These are phyloP conservation scores for Geum urbanum DNA, from an alignment of 306 rosid species.

Conservation along the genomic window DNA sequence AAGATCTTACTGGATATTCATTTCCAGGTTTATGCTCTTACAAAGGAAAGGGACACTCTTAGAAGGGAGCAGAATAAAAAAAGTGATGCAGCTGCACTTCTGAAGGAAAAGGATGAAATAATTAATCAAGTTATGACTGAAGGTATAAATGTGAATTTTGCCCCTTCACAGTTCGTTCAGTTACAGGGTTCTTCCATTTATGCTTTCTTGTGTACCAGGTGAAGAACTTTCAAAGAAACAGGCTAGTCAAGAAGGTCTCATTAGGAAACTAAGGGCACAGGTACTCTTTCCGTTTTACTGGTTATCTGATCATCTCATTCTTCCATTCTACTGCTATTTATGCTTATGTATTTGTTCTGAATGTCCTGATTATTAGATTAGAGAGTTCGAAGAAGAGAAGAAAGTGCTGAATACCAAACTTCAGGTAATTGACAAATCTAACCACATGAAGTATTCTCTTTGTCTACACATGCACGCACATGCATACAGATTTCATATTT, in stretches of 20 bases:
- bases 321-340: constrained; percentile 17
- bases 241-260: constrained; percentile 92
- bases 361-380: constrained; percentile 69
- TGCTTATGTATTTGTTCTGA: constrained; percentile 27
- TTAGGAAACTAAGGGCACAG: constrained; percentile 92
- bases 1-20: neutral
- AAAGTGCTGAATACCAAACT: constrained; percentile 82
- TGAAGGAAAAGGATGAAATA: constrained; percentile 99
- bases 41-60: constrained; percentile 95
- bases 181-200: constrained; percentile 4
- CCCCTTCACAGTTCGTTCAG: neutral
- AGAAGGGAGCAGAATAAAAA: constrained; percentile 91
- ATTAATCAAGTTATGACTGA: constrained; percentile 99
- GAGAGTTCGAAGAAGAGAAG: constrained; percentile 99
- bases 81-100: constrained; percentile 95
- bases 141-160: constrained; percentile 43
- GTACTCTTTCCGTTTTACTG: constrained; percentile 37
- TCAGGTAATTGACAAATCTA: constrained; percentile 61
- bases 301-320: constrained; percentile 22
- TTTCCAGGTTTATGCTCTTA: constrained; percentile 86
- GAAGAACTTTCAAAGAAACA: constrained; percentile 98
- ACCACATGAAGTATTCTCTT: neutral
- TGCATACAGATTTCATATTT: neutral
- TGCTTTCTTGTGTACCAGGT: constrained; percentile 50
- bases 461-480: too few species aligned